Base-by-base conservation (phyloP, 2,329 filamentous ascomycete genomes). In the Stachybotrys chartarum region DNA sequence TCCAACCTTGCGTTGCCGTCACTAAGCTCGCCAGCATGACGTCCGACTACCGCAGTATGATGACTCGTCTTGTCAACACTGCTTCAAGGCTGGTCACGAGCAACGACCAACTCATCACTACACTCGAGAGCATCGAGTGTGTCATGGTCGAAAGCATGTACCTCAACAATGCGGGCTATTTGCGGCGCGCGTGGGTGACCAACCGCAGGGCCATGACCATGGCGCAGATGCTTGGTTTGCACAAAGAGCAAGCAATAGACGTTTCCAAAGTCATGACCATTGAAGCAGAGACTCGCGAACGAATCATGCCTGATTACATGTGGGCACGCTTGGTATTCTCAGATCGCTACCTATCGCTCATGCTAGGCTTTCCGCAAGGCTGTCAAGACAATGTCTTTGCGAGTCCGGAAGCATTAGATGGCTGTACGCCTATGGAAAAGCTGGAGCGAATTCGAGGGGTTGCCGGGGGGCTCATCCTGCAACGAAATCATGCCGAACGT, bases 71-170 rank as follows among this genome's bases (percentile, higher is more conserved):
- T 0, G 63, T 71, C 3, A 64, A 69, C 14, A 63, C 63, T 0
- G 67, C 66, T 1, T 66, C 61, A 12, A 64, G 61, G 6, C 58
- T 70, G 7, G 72, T 83, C 1, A 77, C 75, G 0, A 69, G 68
- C 14, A 73, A 80, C 30, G 75, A 81, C 52, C 72, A 75, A 3
- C 62, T 83, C 0, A 60, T 76, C 0, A 67, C 64, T 30, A 75
- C 72, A 0, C 45, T 79, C 1, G 77, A 81, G 53, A 76, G 77
- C 0, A 61, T 82, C 6, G 76, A 81, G 56, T 79, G 75, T 53
- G 59, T 82, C n/a, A 69, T 80, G 59, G 66, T 81, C 0, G 74
- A 80, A 57, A 70, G 69, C 12, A 66, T 78, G 24, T 78, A 74
- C 58, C 67, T 75, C 7, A 74, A 73, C 31, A 79, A 80, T 31